phyloP scores from a whole-genome alignment of 345 rosid genomes.

The Brassica carinata region DNA sequence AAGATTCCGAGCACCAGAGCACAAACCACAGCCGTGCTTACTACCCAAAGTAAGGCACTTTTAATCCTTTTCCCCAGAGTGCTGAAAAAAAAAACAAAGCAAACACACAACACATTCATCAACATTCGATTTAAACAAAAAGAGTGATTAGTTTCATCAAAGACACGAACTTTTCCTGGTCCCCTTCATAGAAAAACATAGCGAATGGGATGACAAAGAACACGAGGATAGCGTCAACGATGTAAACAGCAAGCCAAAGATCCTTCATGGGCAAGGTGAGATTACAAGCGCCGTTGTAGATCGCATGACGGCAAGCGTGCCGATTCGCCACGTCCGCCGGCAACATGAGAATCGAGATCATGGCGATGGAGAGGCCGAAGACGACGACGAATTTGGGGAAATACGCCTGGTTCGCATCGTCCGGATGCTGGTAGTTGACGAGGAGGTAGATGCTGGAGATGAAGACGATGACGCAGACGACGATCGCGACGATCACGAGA shows the following conservation, averaged over 20 bases:
- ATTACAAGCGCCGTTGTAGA: conserved; percentile 93
- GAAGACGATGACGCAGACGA: conserved; percentile 84
- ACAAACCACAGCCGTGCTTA: conserved; percentile 78
- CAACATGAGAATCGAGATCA: conserved; percentile 91
- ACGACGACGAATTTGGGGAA: conserved; percentile 98
- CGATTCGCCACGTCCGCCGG: conserved; percentile 99
- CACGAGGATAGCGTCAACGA: conserved; percentile 82
- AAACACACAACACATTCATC: conserved; percentile 7
- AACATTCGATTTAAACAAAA: not conserved
- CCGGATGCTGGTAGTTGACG: conserved; percentile 98
- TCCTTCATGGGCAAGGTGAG: conserved; percentile 99
- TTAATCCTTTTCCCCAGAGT: conserved; percentile 81
- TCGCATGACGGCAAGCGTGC: conserved; percentile 90
- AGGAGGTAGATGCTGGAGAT: conserved; percentile 92
- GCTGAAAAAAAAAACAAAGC: conserved; percentile 48
- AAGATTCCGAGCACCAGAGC: conserved; percentile 89
- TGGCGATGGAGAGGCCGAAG: conserved; percentile 81
- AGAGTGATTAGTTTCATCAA: conserved; percentile 24
- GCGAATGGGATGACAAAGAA: conserved; percentile 97
- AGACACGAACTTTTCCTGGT: conserved; percentile 89
- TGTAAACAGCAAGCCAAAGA: conserved; percentile 93
- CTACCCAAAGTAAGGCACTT: conserved; percentile 90
- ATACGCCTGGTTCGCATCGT: conserved; percentile 97
- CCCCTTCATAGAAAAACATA: conserved; percentile 99
- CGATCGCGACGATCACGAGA: conserved; percentile 91